Percentiles rank a stretch among this genome's conserved stretches.
Conservation (phyloP, 2,329 filamentous ascomycete genomes). For the Ascochyta koolunga region DNA sequence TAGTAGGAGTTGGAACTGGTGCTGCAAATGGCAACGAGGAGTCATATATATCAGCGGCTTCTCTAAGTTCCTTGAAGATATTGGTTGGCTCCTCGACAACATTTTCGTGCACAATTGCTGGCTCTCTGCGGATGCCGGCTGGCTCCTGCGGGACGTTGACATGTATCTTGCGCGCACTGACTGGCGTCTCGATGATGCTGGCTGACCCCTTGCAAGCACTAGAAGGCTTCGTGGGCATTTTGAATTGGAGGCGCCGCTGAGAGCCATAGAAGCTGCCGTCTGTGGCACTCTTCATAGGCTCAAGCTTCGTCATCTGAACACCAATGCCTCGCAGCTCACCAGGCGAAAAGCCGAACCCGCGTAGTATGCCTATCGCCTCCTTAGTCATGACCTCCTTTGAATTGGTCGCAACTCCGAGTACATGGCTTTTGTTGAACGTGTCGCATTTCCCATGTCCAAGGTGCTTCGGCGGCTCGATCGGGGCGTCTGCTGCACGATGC, state of each 20-base stretch:
- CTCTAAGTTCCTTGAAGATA: slow-evolving; percentile 8
- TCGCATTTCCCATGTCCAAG: slow-evolving; percentile 96
- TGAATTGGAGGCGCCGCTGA: slow-evolving; percentile 80
- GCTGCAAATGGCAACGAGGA: slow-evolving; percentile 3
- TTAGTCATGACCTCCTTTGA: slow-evolving; percentile 72
- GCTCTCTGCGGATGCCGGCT: neutral
- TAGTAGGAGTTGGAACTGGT: slow-evolving; percentile 7
- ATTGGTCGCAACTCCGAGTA: slow-evolving; percentile 85
- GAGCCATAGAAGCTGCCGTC: slow-evolving; percentile 69
- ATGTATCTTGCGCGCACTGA: slow-evolving; percentile 4
- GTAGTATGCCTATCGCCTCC: slow-evolving; percentile 84
- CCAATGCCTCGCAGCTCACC: slow-evolving; percentile 93
- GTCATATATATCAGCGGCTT: slow-evolving; percentile 7
- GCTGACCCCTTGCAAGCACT: slow-evolving; percentile 4
- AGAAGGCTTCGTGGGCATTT: slow-evolving; percentile 46
- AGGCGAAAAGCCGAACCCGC: slow-evolving; percentile 81
- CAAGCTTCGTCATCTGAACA: slow-evolving; percentile 90
- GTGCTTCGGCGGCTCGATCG: slow-evolving; percentile 89
- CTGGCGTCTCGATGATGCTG: slow-evolving; percentile 3
- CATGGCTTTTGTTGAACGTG: slow-evolving; percentile 84
- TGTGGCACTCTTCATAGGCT: slow-evolving; percentile 69
- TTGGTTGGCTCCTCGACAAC: slow-evolving; percentile 2
- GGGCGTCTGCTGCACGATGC: slow-evolving; percentile 83
- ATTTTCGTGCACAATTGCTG: neutral
- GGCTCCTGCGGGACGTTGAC: neutral